Evolutionary conservation across 805 yeast genomes (phyloP), one percentile per base, ranked within the genome.

Genomic region (Wickerhamiella slavikovae): DNA sequence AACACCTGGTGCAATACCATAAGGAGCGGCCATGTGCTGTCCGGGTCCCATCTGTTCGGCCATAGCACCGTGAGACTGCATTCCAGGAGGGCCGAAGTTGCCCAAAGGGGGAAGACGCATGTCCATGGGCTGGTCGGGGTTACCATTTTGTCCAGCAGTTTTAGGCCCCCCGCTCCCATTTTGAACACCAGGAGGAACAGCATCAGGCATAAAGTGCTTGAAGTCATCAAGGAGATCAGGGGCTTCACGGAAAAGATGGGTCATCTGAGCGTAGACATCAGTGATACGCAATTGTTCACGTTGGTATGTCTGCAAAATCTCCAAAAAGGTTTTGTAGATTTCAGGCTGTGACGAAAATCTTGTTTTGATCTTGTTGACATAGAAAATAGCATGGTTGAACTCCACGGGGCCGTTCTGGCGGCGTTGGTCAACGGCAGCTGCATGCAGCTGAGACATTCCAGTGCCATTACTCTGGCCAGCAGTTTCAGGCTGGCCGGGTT

Each of bases 221-320:
- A 89, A 89, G 48, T 91, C 98, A 40, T 82, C 93, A 37, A 89
- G 57, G 35, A 89, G 61, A 45, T 89, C 99, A 1, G 96, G 96
- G 9, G 94, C 93, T 42, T 79, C 78, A 35, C 78, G 73, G 55
- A 89, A 89, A 30, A 89, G 59, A 5, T 70, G 62, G 1, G 94
- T 76, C 2, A 89, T 94, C 48, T 89, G 95, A 32, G 79, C 75
- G 45, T 89, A 89, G 9, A 89, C 98, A 46, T 89, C 96, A 29
- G 79, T 73, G 30, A 89, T 89, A 28, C 94, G 93, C 46, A 80
- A 76, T 47, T 82, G 92, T 47, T 85, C 98, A 38, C 92, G 70
- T 57, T 89, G 98, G 49, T 85, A 89, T 27, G 95, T 85, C 51
- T 89, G 98, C 42, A 89, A 58, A 34, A 85, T 89, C 50, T 89